A percentile compares a stretch with the other conserved stretches of the same genome.
These are phyloP conservation scores for Leishmania guyanensis DNA, from an alignment of 208 protist species.

Conservation along the genomic window DNA sequence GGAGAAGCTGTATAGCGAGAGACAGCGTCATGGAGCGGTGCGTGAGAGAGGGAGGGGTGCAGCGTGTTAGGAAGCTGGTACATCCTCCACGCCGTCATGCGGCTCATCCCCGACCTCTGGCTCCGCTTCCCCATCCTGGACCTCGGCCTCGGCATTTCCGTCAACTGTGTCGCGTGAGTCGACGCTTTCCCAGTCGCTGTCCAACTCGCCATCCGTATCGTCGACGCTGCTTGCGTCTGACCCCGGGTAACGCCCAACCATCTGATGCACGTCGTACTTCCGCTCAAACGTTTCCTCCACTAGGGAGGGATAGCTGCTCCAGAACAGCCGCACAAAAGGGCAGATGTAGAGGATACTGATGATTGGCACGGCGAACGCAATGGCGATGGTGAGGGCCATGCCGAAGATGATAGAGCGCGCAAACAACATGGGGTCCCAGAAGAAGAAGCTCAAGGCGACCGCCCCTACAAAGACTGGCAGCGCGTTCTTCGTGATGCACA, in stretches of 20 bases:
- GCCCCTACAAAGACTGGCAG: conserved; percentile 30
- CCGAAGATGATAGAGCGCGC: conserved; percentile 9
- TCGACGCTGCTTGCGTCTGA: neutral
- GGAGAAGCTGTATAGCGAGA: neutral
- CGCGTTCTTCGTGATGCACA: conserved; percentile 24
- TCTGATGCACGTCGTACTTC: conserved; percentile 37
- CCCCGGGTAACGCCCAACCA: conserved; percentile 14
- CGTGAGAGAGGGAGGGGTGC: neutral
- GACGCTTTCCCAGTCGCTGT: conserved; percentile 22
- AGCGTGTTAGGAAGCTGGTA: neutral
- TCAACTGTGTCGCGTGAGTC: neutral
- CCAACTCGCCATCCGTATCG: neutral
- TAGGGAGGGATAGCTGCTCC: conserved; percentile 11
- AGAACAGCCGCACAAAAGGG: conserved; percentile 4
- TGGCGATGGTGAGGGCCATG: conserved; percentile 2
- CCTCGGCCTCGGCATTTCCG: neutral
- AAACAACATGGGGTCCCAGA: conserved; percentile 33
- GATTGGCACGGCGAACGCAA: conserved; percentile 17
- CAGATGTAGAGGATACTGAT: conserved; percentile 17
- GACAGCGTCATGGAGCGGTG: neutral
- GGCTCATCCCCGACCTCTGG: neutral
- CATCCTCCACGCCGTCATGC: neutral
- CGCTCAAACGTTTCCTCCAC: conserved; percentile 37
- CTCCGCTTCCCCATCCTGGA: neutral
- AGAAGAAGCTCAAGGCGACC: conserved; percentile 54